Conservation (phyloP, 257 asterid genomes). For the Solanum habrochaites region DNA sequence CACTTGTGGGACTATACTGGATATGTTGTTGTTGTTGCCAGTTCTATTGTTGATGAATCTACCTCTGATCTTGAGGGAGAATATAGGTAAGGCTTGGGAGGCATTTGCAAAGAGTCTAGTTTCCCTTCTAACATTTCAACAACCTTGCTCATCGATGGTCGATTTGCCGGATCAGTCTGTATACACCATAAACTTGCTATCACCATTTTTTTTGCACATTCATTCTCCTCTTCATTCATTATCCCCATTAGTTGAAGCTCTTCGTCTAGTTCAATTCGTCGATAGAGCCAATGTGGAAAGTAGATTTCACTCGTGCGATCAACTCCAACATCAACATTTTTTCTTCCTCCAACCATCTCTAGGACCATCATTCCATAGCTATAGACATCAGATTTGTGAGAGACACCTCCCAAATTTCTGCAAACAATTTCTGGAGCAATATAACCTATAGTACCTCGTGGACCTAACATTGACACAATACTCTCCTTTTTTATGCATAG, state of each 20-base stretch:
- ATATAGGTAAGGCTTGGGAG: slow-evolving; percentile 17
- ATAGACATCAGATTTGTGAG: slow-evolving; percentile 31
- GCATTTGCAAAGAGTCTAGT: slow-evolving; percentile 10
- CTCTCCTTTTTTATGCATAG: slow-evolving; percentile 1
- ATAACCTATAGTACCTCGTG: slow-evolving; percentile 11
- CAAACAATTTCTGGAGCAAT: slow-evolving; percentile 18
- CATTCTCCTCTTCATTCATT: slow-evolving; percentile 1
- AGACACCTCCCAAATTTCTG: slow-evolving; percentile 18
- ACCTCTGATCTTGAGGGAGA: slow-evolving; percentile 5
- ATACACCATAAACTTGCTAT: slow-evolving; percentile 41
- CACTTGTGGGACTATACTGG: not conserved
- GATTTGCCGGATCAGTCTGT: slow-evolving; percentile 12
- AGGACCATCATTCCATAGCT: slow-evolving; percentile 26
- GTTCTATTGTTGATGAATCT: not conserved
- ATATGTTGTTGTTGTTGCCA: too few relatives aligned
- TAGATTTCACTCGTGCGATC: slow-evolving; percentile 5
- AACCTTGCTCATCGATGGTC: slow-evolving; percentile 27
- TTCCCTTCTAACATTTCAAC: slow-evolving; percentile 30
- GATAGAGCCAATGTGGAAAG: slow-evolving; percentile 16
- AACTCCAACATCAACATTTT: not conserved
- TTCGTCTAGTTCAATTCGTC: not conserved
- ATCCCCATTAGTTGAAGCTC: not conserved
- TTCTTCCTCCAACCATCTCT: slow-evolving; percentile 1
- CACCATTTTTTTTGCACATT: slow-evolving; percentile 13
- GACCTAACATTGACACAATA: not conserved